Evolutionary conservation across 2,329 filamentous ascomycete genomes (phyloP), one percentile per base, ranked within the genome.

Genomic region (Phoma sp.): DNA sequence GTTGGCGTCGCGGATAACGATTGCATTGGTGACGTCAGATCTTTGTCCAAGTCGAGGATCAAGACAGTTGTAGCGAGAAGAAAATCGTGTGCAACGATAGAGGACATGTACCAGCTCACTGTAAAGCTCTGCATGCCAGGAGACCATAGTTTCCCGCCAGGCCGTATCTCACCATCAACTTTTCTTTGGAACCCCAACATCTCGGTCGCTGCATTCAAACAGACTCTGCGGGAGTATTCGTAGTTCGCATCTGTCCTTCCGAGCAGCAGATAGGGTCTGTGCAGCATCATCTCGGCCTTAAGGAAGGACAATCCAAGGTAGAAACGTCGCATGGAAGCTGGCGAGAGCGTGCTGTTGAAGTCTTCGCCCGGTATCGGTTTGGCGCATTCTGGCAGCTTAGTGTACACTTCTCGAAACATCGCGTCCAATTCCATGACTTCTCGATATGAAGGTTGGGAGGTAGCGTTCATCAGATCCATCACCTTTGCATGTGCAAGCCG

Each of bases 51-150:
- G 50, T 81, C 79, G 3, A 81, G 68, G 33, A 78, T 77, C 4
- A 82, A 63, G 19, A 82, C 73, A 54, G 80, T 81, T 38, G 78
- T 77, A 1, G 80, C 81, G 2, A 81, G 71, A 7, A 82, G 67
- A 41, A 82, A 81, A 55, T 81, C 79, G 51, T 80, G 77, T 2
- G 73, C 74, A 44, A 78, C 71, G 3, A 81, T 59, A 3, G 77
- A 78, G 10, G 75, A 75, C 15, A 80, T 55, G 39, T 79, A 78
- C 77, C 77, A 81, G 36, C 71, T 74, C 33, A 80, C 68, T 4
- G 74, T 71, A 45, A 72, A 70, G 8, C 82, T 60, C 1, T 72
- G 73, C n/a, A 64, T 69, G 24, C 58, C 61, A 13, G 38, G 36
- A 9, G 50, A 49, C 63, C 59, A 68, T 8, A 65, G 55, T 6